These are phyloP conservation scores for Aspergillus incahuasiensis DNA, from an alignment of 495 filamentous ascomycete species.

Conservation along the genomic window DNA sequence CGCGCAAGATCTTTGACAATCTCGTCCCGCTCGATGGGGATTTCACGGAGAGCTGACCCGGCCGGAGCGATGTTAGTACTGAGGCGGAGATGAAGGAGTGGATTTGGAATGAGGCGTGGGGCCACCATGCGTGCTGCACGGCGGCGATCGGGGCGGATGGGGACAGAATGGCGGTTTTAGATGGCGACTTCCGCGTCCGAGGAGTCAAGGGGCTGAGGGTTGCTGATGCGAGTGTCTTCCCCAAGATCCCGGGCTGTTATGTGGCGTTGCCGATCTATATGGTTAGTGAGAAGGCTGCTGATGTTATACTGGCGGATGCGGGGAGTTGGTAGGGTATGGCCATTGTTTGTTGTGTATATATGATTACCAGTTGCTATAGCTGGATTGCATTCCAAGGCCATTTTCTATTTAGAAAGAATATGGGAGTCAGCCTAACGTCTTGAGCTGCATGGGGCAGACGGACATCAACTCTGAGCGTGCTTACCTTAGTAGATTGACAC, in stretches of 20 bases:
- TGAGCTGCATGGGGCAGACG: too few species aligned
- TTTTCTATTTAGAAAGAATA: too few species aligned
- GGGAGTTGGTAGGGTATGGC: background rate
- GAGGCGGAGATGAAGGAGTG: background rate
- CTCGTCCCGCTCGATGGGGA: conserved; percentile 16
- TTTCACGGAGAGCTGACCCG: conserved; percentile 28
- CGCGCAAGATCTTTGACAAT: conserved; percentile 35
- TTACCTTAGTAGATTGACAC: too few species aligned
- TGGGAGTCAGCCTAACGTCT: too few species aligned
- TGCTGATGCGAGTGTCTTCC: conserved; percentile 38
- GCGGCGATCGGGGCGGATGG: conserved; percentile 52
- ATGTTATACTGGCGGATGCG: conserved; percentile 42
- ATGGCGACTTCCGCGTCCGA: conserved; percentile 46
- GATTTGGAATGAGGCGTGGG: conserved; percentile 51
- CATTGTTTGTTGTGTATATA: too few species aligned
- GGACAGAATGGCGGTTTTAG: conserved; percentile 57
- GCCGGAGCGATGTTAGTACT: too few species aligned
- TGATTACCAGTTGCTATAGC: too few species aligned
- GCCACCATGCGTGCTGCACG: conserved; percentile 58
- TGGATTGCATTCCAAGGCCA: too few species aligned
- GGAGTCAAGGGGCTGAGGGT: conserved; percentile 38
- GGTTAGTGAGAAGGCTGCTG: conserved; percentile 60
- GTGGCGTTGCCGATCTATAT: conserved; percentile 56
- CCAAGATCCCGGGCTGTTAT: background rate
- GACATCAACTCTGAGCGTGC: too few species aligned